Conservation (phyloP, 2,329 filamentous ascomycete genomes). For the Drechslerella dactyloides region DNA sequence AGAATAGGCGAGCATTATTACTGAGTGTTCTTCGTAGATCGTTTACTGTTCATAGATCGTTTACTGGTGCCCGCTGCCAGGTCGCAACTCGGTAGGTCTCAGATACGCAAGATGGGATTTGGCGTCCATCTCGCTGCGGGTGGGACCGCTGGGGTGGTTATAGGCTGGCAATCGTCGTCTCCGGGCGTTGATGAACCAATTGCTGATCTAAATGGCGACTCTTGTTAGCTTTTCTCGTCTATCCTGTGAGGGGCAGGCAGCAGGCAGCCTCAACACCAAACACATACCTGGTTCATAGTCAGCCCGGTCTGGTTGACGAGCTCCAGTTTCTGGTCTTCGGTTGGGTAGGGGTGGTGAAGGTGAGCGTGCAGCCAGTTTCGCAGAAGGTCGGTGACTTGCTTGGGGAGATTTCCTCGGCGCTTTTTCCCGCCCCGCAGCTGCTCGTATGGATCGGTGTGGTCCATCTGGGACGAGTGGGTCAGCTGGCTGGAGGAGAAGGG, state of each 20-base stretch:
- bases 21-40: constrained; percentile 4
- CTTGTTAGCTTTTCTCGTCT: neutral
- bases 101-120: constrained; percentile 44
- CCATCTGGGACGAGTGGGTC: constrained; percentile 52
- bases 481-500: constrained; percentile 53
- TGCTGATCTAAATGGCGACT: constrained; percentile 66
- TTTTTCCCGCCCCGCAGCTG: constrained; percentile 59
- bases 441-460: constrained; percentile 54
- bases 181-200: constrained; percentile 81
- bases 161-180: constrained; percentile 67
- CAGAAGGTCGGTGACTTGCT: constrained; percentile 82
- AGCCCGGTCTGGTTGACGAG: constrained; percentile 77
- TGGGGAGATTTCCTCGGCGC: constrained; percentile 85
- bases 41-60: constrained; percentile 23
- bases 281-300: constrained; percentile 64
- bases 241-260: neutral
- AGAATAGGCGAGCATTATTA: constrained; percentile 14
- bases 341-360: constrained; percentile 81
- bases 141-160: constrained; percentile 26
- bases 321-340: constrained; percentile 84
- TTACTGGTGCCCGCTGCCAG: constrained; percentile 40
- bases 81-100: constrained; percentile 39
- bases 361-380: constrained; percentile 81
- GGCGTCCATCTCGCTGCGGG: constrained; percentile 36
- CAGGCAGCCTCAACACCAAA: neutral